Evolutionary conservation across 805 yeast genomes (phyloP).

Genomic region (Barnettozyma populi): DNA sequence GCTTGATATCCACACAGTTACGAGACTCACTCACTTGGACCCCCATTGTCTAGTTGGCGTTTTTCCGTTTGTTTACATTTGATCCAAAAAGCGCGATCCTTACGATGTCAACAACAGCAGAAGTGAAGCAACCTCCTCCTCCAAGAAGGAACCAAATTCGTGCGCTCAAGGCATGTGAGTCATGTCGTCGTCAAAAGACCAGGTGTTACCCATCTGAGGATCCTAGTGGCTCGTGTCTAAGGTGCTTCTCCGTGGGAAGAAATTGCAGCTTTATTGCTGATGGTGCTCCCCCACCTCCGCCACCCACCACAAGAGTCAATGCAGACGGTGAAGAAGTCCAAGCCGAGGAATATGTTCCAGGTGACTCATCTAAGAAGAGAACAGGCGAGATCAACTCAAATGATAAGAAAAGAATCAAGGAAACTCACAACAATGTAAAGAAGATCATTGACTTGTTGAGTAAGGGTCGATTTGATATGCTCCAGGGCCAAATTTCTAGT

Average conservation of each 20-base stretch:
- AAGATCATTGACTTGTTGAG: slow-evolving; percentile 4
- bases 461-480: not conserved
- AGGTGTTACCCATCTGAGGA: slow-evolving; percentile 50
- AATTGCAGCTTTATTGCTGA: slow-evolving; percentile 32
- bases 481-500: slow-evolving; percentile 4
- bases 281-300: slow-evolving; percentile 13
- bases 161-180: slow-evolving; percentile 48
- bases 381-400: not conserved
- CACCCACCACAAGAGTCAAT: not conserved
- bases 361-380: not conserved
- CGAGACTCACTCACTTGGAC: not conserved
- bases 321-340: not conserved
- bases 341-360: not conserved
- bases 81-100: not conserved
- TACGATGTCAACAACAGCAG: too few relatives aligned
- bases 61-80: not conserved
- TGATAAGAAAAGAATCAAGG: slow-evolving; percentile 9
- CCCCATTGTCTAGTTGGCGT: not conserved
- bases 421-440: slow-evolving; percentile 8
- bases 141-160: slow-evolving; percentile 20
- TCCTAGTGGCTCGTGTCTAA: slow-evolving; percentile 42
- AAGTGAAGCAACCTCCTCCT: not conserved
- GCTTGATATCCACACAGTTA: not conserved
- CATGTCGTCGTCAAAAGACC: slow-evolving; percentile 53
- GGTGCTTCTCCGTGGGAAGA: slow-evolving; percentile 50